Evolutionary conservation across 371 early-diverging fungal species (phyloP).

Genomic region (Aphelidium insulamus): DNA sequence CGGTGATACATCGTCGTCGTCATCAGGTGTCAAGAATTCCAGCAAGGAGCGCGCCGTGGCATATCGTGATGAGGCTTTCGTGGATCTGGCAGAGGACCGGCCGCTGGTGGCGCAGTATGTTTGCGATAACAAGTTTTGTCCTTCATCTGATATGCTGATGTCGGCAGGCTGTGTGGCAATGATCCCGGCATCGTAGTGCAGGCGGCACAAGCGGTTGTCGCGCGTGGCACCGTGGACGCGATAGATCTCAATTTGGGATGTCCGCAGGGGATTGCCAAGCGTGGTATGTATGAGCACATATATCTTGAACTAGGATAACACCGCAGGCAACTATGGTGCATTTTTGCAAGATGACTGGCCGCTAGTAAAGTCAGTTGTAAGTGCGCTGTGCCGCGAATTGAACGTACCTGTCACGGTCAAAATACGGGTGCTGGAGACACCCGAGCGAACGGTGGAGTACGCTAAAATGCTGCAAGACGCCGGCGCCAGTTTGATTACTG

Average conservation of each 20-base stretch:
- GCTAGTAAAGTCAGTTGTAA: conserved; percentile 38
- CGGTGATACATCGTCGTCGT: neutral
- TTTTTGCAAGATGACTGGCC: conserved; percentile 94
- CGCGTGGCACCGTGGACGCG: conserved; percentile 78
- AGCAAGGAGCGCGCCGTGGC: conserved; percentile 18
- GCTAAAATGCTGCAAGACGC: conserved; percentile 92
- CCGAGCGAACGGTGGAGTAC: conserved; percentile 80
- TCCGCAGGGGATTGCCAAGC: conserved; percentile 86
- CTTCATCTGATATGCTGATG: neutral
- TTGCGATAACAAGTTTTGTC: neutral
- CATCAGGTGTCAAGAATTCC: neutral
- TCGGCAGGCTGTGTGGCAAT: conserved; percentile 86
- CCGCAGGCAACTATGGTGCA: conserved; percentile 92
- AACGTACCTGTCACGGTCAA: conserved; percentile 94
- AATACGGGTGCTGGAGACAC: conserved; percentile 79
- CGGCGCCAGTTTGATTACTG: conserved; percentile 81
- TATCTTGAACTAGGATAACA: too few species aligned
- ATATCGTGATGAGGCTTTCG: conserved; percentile 54
- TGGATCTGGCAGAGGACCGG: conserved; percentile 46
- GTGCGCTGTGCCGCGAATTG: conserved; percentile 50
- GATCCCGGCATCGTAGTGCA: conserved; percentile 62
- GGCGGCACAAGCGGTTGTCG: conserved; percentile 66
- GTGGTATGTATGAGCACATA: too few species aligned
- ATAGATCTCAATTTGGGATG: conserved; percentile 97
- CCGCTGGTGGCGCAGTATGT: conserved; percentile 67